phyloP scores from a whole-genome alignment of 208 protist genomes.

The Plasmodiophora brassicae region DNA sequence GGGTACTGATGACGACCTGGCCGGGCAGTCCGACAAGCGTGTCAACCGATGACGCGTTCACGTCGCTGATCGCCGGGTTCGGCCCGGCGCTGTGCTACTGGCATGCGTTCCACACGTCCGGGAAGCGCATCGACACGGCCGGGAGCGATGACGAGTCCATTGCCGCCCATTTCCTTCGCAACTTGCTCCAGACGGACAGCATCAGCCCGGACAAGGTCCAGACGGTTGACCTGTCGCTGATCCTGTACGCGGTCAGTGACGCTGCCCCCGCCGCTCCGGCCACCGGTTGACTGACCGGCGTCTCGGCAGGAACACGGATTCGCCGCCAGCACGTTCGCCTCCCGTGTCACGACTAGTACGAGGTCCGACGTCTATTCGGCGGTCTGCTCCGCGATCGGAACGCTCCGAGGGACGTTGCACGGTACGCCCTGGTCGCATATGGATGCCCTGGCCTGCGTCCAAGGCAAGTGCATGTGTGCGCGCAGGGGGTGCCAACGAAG shows the following conservation, averaged over 20 bases:
- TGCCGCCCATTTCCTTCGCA: constrained; percentile 5
- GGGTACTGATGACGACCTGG: not conserved
- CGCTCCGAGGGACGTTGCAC: constrained; percentile 27
- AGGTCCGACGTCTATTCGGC: constrained; percentile 33
- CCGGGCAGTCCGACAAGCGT: not conserved
- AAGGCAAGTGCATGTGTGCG: no score
- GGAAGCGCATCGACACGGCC: not conserved
- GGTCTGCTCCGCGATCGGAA: constrained; percentile 32
- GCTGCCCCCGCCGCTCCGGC: no score
- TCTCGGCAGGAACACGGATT: constrained; percentile 24
- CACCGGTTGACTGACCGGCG: no score
- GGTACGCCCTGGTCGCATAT: no score
- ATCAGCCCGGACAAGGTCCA: not conserved
- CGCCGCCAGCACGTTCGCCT: constrained; percentile 9
- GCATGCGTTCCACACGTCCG: not conserved
- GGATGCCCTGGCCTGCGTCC: no score
- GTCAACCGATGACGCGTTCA: not conserved
- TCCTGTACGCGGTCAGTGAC: constrained; percentile 25
- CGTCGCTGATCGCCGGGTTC: not conserved
- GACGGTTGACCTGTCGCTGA: not conserved
- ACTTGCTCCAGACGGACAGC: not conserved
- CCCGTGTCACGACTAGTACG: constrained; percentile 27
- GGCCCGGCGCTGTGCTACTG: not conserved
- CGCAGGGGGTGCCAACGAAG: constrained; percentile 41
- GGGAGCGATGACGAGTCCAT: not conserved